Conservation (phyloP, 495 filamentous ascomycete genomes). For the Entonaema liquescens region DNA sequence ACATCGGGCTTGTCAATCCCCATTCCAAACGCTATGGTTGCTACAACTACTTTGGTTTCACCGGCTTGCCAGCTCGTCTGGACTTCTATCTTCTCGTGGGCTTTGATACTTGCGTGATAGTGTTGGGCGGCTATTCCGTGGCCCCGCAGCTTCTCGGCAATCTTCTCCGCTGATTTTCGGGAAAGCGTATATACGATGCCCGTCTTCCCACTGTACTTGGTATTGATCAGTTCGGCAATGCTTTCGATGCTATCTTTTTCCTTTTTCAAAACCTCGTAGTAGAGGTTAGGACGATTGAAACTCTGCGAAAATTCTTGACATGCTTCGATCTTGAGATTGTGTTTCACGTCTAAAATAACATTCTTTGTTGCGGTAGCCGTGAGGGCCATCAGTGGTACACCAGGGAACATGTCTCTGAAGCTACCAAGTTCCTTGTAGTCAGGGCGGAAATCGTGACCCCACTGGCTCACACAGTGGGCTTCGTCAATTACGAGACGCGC, state of each 20-base stretch:
- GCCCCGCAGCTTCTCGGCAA: constrained; percentile 71
- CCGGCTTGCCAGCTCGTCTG: constrained; percentile 87
- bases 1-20: constrained; percentile 98
- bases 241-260: constrained; percentile 62
- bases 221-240: constrained; percentile 77
- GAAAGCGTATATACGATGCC: constrained; percentile 96
- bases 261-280: constrained; percentile 78
- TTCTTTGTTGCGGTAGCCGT: constrained; percentile 95
- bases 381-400: constrained; percentile 89
- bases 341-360: constrained; percentile 87
- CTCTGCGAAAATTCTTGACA: constrained; percentile 86
- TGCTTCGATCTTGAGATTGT: constrained; percentile 80
- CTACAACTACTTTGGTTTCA: constrained; percentile 85
- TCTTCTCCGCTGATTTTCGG: constrained; percentile 79
- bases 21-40: constrained; percentile 99
- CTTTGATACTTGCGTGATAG: constrained; percentile 83
- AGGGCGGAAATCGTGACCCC: constrained; percentile 98
- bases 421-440: constrained; percentile 90
- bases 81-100: constrained; percentile 67
- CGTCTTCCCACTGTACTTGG: constrained; percentile 70
- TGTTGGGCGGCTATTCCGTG: constrained; percentile 76
- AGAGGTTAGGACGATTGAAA: constrained; percentile 93
- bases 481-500: constrained; percentile 97
- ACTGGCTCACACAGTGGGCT: constrained; percentile 98
- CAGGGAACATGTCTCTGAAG: constrained; percentile 71